Conservation (phyloP, 2,329 filamentous ascomycete genomes). For the Phaeosphaeriaceae sp. region DNA sequence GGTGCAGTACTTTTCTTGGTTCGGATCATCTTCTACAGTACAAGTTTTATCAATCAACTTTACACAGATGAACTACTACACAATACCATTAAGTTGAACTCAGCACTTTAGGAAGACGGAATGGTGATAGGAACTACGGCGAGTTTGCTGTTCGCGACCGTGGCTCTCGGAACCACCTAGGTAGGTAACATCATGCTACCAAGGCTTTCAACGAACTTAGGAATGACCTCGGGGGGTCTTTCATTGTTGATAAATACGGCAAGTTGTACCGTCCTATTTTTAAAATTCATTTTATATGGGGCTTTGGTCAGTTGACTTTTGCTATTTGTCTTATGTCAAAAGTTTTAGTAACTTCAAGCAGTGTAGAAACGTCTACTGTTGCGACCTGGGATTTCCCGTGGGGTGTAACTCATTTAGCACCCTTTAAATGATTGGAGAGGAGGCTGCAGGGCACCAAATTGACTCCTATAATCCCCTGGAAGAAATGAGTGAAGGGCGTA, state of each 20-base stretch:
- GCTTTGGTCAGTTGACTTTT: too few relatives aligned
- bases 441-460: constrained; percentile 17
- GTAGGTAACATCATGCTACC: constrained; percentile 1
- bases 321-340: too few relatives aligned
- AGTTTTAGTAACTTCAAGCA: too few relatives aligned
- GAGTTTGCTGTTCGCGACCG: constrained; percentile 10
- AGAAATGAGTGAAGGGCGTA: background rate
- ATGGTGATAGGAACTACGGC: constrained; percentile 8
- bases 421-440: constrained; percentile 36
- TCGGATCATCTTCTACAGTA: constrained; percentile 44
- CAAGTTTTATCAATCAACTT: constrained; percentile 15
- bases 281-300: too few relatives aligned
- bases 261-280: too few relatives aligned
- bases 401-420: constrained; percentile 40
- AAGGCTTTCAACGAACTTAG: background rate
- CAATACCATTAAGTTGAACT: too few relatives aligned
- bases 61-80: constrained; percentile 6
- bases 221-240: too few relatives aligned
- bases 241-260: too few relatives aligned
- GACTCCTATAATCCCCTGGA: background rate
- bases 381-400: constrained; percentile 30
- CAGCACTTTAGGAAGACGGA: background rate
- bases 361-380: too few relatives aligned
- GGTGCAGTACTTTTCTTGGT: constrained; percentile 66
- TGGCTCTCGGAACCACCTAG: constrained; percentile 10